Base-by-base conservation (phyloP, 208 protist species). In the Wallacemonas collosoma region DNA sequence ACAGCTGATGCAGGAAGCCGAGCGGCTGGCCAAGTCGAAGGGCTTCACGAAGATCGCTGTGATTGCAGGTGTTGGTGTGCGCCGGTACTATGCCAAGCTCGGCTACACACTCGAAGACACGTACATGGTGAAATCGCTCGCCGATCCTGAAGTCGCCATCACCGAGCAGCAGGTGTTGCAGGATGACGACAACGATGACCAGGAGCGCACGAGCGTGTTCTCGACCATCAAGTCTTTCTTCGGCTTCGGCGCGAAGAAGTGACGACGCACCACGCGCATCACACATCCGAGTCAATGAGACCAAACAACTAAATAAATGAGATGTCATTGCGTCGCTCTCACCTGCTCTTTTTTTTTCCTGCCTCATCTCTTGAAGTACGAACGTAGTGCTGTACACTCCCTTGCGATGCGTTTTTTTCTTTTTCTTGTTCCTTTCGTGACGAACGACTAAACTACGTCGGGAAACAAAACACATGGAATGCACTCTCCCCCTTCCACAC, bases 81-180 rank as follows among this genome's bases (percentile, higher is more conserved):
- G 98, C 6, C 86, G 98, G 54, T 99, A 99, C 91, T 99, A 99
- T 83, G 89, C 91, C 43, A 98, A 98, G 73, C 87, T 99, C 0
- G 99, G 98, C 50, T 99, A 99, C 70, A 51, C 79, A 6, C 75
- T 93, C 7, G 76, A 94, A 71, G 90, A 95, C 41, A 95, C 88
- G 50, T 95, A 97, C 77, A 96, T 96, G 92, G 75, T 96, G 55
- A 96, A 96, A 75, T 48, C 66, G 4, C 70, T 96, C 12, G 71
- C 68, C 44, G 73, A 72, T 14, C 61, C 82, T 36, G 76, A 66
- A 2, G 75, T 41, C n/a, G 68, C 17, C 26, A 95, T 95, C 45
- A 91, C 87, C 56, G 87, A 91, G 83, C 83, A 83, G 62, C 86
- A 93, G 75, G 80, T 95, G 39, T 73, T 77, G 64, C 68, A 86